Evolutionary conservation across 345 rosid species (phyloP), one percentile per base, ranked within the genome.

Genomic region (Litchi chinensis): DNA sequence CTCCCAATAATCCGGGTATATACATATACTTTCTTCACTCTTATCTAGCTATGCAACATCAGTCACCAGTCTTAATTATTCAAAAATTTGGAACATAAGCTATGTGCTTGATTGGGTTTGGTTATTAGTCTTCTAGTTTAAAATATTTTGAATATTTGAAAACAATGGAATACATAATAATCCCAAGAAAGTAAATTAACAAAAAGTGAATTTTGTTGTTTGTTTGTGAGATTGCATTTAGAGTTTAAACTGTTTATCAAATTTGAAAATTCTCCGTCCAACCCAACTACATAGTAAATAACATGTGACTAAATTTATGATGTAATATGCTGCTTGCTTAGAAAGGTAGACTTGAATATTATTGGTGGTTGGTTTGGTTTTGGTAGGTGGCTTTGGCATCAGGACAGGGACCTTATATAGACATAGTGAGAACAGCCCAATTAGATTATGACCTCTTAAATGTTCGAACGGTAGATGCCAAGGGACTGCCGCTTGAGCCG

Each of bases 1-100:
- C 97, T 96, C 26, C 97, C 99, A 41, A 91, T 91, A 22, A 66
- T 90, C 67, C 95, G 85, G 95, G 98, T 85, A 40, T 63, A 40
- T 8, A 60, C 3, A 60, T 1, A 16, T 6, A 13, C 15, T 70
- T 43, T 57, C 21, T 19, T 63, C 65, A 8, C 43, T 22, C 11
- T 0, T n/a, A 41, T 73, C 37, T 32, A 3, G 37, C 37, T 32
- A 32, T 32, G 37, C 37, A 32, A 32, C 37, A 32, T 32, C 37
- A 32, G 37, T 32, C 37, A 32, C 37, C 37, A 2, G 37, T 32
- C 37, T 32, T 32, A 32, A 32, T 32, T 32, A 32, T 32, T 32
- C 10, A 10, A 70, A 10, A 22, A 22, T 10, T 41, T 46, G 6
- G 6, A 6, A 48, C 8, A 37, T 9, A 12, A n/a, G 6, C 50